Evolutionary conservation across 345 rosid species (phyloP).

Genomic region (Physaria fendleri): DNA sequence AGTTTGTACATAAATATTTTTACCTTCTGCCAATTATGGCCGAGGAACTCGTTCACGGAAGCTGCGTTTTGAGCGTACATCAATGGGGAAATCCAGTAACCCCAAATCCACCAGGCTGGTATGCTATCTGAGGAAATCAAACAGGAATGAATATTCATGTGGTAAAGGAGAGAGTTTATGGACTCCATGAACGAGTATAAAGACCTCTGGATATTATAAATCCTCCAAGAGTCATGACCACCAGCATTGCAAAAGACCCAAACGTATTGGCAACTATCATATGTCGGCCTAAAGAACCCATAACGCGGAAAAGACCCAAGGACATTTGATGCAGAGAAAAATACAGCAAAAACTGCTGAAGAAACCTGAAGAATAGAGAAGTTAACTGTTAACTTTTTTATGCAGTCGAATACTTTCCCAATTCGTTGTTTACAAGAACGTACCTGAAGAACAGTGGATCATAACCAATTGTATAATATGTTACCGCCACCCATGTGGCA

Average conservation of each 20-base stretch:
- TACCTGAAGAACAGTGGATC: conserved; percentile 79
- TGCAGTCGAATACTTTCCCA: not conserved
- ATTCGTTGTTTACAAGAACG: not conserved
- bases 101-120: conserved; percentile 99
- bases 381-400: conserved; percentile 1
- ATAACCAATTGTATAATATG: conserved; percentile 86
- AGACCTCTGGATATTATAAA: conserved; percentile 88
- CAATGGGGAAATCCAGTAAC: conserved; percentile 95
- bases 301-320: conserved; percentile 82
- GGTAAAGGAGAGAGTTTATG: not conserved
- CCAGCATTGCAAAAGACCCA: conserved; percentile 97
- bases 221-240: conserved; percentile 96
- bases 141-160: conserved; percentile 11
- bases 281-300: conserved; percentile 89
- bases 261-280: conserved; percentile 97
- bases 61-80: conserved; percentile 97
- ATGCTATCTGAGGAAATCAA: conserved; percentile 62
- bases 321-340: conserved; percentile 97
- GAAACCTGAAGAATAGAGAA: conserved; percentile 57
- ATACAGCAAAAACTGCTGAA: conserved; percentile 72
- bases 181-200: not conserved
- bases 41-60: conserved; percentile 92
- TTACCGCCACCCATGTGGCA: conserved; percentile 86
- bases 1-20: conserved; percentile 5
- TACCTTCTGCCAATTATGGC: conserved; percentile 90